Percentiles rank a stretch among this genome's conserved stretches.
Evolutionary conservation across 2,329 filamentous ascomycete genomes (phyloP).

Genomic region (Colletotrichum camelliae): DNA sequence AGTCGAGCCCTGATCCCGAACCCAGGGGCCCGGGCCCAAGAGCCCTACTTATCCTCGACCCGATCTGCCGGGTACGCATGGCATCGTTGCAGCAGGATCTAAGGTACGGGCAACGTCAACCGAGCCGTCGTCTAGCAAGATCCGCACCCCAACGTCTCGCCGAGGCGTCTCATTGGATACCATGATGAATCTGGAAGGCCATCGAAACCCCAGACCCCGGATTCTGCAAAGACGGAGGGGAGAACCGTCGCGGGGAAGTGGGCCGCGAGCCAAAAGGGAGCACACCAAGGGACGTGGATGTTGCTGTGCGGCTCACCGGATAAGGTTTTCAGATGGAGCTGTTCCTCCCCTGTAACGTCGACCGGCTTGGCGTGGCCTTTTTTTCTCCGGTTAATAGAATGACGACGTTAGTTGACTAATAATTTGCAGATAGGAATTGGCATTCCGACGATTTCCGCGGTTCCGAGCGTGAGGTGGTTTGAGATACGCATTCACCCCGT

Average conservation of each 20-base stretch:
- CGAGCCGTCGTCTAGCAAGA: background rate
- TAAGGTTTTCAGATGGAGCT: conserved; percentile 2
- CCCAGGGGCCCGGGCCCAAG: background rate
- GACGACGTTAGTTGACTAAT: background rate
- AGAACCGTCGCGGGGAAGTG: background rate
- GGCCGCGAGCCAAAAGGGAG: background rate
- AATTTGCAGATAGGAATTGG: background rate
- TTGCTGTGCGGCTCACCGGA: background rate
- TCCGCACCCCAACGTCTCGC: background rate
- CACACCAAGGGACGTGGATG: background rate
- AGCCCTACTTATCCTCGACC: background rate
- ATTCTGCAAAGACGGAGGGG: background rate
- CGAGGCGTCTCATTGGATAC: background rate
- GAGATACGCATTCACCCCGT: background rate
- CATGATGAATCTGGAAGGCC: fast-evolving
- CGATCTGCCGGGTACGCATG: background rate
- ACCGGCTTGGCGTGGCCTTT: background rate
- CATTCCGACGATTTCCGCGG: background rate
- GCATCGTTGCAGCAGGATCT: background rate
- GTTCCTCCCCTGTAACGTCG: background rate
- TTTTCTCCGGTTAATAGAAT: too few species aligned
- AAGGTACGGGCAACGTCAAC: background rate
- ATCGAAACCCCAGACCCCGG: background rate
- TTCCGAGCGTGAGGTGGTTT: background rate
- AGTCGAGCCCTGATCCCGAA: background rate